Evolutionary conservation across 2,329 filamentous ascomycete genomes (phyloP), one percentile per base, ranked within the genome.

Genomic region (Knufia petricola): DNA sequence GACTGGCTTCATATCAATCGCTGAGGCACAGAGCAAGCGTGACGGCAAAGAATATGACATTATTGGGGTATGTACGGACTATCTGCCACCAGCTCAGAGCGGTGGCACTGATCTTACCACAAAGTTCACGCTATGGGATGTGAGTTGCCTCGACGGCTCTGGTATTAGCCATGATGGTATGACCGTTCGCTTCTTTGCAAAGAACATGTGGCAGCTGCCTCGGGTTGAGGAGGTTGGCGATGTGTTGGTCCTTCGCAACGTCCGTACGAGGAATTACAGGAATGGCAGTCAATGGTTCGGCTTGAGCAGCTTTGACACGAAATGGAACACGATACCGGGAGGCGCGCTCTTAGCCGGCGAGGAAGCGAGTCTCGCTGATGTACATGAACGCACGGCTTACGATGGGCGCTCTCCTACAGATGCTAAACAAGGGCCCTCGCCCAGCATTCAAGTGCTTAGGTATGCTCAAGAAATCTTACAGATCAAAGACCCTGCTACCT

Each of bases 31-130:
- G 8, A 6, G 23, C 15, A 37, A 30, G 3, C 47, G 40, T 12
- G 34, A 47, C 17, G 4, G 19, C 19, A 9, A 10, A 9, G 26
- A 15, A 3, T 50, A 45, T 45, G 50, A 71, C 64, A 66, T 92
- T 34, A 74, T 87, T 44, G 88, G 87, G 1, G 65, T 90, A 3
- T 76, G 90, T 2, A 77, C 78, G 45, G 85, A 90, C 57, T 74
- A 72, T 42, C 72, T 78, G 49, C 64, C 71, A 1, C 76, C 79
- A 1, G 70, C 69, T 0, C 49, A 61, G 9, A 79, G 79, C 1
- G 67, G 52, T 47, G 73, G 76, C 19, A 59, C 62, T 20, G 82
- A 85, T 73, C 76, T 64, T 58, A 84, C 82, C 63, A 76, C 74
- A 52, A 73, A 73, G 19, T 67, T 87, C 28, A 75, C 71, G 1